Conservation (phyloP, 2,329 filamentous ascomycete genomes). For the Arthrobotrys sinensis region DNA sequence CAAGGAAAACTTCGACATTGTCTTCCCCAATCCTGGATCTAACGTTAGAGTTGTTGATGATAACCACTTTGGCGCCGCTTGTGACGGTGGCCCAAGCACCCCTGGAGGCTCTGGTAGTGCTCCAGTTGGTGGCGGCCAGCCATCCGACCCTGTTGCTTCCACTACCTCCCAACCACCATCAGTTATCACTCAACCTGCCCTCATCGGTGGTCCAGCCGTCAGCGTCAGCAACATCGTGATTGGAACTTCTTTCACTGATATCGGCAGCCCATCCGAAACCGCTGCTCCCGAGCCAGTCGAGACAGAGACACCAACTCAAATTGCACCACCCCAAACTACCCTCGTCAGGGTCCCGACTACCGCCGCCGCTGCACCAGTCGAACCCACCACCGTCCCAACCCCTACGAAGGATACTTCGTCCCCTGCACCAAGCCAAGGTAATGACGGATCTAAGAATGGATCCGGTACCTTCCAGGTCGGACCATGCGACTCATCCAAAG, state of each 20-base stretch:
- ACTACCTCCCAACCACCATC: conserved; percentile 42
- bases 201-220: conserved; percentile 54
- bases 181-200: conserved; percentile 46
- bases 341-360: conserved; percentile 47
- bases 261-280: conserved; percentile 43
- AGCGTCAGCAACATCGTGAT: conserved; percentile 46
- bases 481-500: conserved; percentile 49
- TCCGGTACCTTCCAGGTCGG: conserved; percentile 44
- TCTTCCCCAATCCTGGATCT: conserved; percentile 78
- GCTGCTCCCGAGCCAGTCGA: conserved; percentile 1
- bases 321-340: conserved; percentile 43
- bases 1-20: conserved; percentile 72
- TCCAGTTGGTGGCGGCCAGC: conserved; percentile 27
- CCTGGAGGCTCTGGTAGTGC: conserved; percentile 39
- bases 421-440: conserved; percentile 10
- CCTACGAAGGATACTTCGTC: conserved; percentile 19
- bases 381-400: conserved; percentile 8
- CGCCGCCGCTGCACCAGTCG: conserved; percentile 13
- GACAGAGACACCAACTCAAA: neutral
- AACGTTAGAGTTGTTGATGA: conserved; percentile 67
- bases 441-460: conserved; percentile 37
- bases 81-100: conserved; percentile 53
- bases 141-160: conserved; percentile 8
- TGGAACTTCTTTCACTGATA: conserved; percentile 51
- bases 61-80: conserved; percentile 43